phyloP scores from a whole-genome alignment of 1,139 yeast species.

The Candida tetrigidarum region DNA sequence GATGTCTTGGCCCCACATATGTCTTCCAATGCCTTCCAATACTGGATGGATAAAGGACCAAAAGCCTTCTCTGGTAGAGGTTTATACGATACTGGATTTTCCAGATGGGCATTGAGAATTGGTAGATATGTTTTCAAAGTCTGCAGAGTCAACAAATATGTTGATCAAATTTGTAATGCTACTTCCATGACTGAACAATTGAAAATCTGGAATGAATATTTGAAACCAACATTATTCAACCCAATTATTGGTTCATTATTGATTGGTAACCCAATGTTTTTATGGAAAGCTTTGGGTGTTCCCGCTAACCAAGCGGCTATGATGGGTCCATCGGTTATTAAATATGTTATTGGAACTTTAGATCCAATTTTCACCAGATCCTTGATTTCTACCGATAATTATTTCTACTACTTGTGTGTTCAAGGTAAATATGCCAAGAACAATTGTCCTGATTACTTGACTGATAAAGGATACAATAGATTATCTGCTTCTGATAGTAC shows the following conservation, averaged over 20 bases:
- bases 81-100: constrained; percentile 75
- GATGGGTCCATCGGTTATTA: constrained; percentile 74
- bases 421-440: constrained; percentile 61
- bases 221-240: constrained; percentile 73
- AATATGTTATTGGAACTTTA: constrained; percentile 75
- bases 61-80: constrained; percentile 67
- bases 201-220: constrained; percentile 60
- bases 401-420: constrained; percentile 74
- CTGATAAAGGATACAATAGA: constrained; percentile 56
- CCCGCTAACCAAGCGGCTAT: constrained; percentile 82
- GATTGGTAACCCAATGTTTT: constrained; percentile 78
- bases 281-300: constrained; percentile 89
- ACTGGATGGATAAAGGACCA: constrained; percentile 71
- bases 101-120: constrained; percentile 81
- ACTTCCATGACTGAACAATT: constrained; percentile 64
- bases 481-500: constrained; percentile 37
- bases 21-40: constrained; percentile 81
- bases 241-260: constrained; percentile 68
- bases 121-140: constrained; percentile 62
- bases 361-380: constrained; percentile 73
- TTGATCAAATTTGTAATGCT: constrained; percentile 61
- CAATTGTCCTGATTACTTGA: constrained; percentile 80
- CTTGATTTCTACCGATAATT: constrained; percentile 70
- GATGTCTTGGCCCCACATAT: constrained; percentile 65
- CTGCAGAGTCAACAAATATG: constrained; percentile 56